Percentiles rank a stretch among this genome's conserved stretches.
Conservation (phyloP, 139 green algal genomes). For the Chlorella sp. region DNA sequence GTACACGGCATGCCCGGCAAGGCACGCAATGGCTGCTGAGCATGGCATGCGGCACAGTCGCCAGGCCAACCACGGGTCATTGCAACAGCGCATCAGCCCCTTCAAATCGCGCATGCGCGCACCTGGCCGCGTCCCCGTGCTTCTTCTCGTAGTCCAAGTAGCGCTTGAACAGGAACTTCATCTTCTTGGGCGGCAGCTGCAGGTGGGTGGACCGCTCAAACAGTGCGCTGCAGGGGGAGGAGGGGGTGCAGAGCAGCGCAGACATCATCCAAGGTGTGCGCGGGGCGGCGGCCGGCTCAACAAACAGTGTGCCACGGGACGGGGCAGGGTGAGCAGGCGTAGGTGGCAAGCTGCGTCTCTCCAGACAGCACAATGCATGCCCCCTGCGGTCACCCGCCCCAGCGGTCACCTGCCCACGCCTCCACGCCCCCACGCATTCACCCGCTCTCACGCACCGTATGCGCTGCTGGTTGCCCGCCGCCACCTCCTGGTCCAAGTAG, state of each 20-base stretch:
- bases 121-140: slow-evolving; percentile 67
- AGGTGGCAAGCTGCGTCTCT: too few species aligned
- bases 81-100: too few species aligned
- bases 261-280: neutral
- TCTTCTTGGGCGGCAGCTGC: slow-evolving; percentile 90
- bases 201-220: slow-evolving; percentile 90
- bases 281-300: neutral
- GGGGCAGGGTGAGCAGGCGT: too few species aligned
- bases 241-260: neutral
- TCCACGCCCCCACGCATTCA: neutral
- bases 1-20: too few species aligned
- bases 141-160: slow-evolving; percentile 93
- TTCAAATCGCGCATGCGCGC: too few species aligned
- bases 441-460: slow-evolving; percentile 12
- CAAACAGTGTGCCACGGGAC: neutral
- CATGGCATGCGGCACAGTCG: too few species aligned
- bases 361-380: too few species aligned
- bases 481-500: slow-evolving; percentile 93
- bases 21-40: too few species aligned
- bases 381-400: too few species aligned
- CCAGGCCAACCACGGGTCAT: too few species aligned
- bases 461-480: slow-evolving; percentile 22
- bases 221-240: slow-evolving; percentile 66
- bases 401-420: neutral
- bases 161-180: slow-evolving; percentile 90